Evolutionary conservation across 1,284 basidiomycete genomes (phyloP).

Genomic region (Malassezia arunalokei): DNA sequence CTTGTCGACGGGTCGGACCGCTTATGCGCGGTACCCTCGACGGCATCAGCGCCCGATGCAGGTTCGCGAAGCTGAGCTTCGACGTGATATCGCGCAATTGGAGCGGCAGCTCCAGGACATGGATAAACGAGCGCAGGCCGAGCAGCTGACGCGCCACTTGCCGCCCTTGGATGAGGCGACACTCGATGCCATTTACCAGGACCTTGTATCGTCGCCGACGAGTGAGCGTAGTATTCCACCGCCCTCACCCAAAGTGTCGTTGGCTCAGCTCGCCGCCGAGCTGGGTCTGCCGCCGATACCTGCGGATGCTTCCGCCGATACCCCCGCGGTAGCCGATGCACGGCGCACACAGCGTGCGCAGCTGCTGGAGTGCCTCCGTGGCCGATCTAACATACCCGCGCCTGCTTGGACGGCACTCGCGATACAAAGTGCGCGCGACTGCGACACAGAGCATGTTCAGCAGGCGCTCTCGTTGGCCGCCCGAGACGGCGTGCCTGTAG

Average conservation of each 20-base stretch:
- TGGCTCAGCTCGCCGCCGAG: background rate
- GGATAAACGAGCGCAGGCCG: constrained; percentile 24
- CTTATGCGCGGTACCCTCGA: background rate
- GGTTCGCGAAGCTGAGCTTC: constrained; percentile 15
- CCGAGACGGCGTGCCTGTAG: constrained; percentile 9
- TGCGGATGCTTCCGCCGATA: background rate
- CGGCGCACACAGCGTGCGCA: background rate
- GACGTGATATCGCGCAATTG: constrained; percentile 25
- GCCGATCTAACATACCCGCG: constrained; percentile 6
- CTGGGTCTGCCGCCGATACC: background rate
- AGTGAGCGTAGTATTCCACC: constrained; percentile 14
- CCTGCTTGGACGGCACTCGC: constrained; percentile 32
- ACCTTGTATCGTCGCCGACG: constrained; percentile 23
- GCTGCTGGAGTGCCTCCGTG: background rate
- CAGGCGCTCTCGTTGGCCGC: constrained; percentile 21
- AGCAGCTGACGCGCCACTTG: constrained; percentile 23
- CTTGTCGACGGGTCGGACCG: background rate
- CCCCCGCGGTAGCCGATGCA: background rate
- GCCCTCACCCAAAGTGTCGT: background rate
- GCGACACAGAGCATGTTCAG: constrained; percentile 14
- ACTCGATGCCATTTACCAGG: constrained; percentile 35
- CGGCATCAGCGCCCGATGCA: constrained; percentile 1
- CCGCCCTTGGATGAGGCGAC: constrained; percentile 32
- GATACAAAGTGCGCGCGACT: constrained; percentile 19
- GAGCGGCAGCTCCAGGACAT: constrained; percentile 19